Conservation (phyloP, 192 early-diverging fungal species). For the Chytriomyces confervae region DNA sequence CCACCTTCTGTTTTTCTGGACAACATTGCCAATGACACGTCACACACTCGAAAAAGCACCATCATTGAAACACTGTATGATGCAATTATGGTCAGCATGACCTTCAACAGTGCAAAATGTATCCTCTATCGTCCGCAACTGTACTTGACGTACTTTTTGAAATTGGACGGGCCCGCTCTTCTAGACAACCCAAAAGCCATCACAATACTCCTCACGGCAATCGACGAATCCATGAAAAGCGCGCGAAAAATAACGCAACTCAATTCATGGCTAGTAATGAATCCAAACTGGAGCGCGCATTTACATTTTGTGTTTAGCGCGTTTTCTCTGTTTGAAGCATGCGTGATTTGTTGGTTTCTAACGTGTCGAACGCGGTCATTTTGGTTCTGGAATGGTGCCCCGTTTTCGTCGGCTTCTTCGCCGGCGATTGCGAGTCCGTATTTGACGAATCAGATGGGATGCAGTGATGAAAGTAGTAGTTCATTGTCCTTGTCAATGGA, state of each 20-base stretch:
- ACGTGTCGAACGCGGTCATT: not conserved
- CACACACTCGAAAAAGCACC: not conserved
- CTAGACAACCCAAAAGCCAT: not conserved
- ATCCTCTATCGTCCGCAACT: not conserved
- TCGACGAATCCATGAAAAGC: not conserved
- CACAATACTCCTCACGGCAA: not conserved
- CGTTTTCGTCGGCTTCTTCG: too few relatives aligned
- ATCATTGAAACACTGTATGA: not conserved
- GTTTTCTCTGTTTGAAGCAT: not conserved
- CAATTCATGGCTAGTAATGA: not conserved
- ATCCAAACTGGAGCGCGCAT: not conserved
- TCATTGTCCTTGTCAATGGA: not conserved
- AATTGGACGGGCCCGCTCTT: not conserved
- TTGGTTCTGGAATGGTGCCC: not conserved
- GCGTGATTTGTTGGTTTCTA: not conserved
- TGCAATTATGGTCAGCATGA: not conserved
- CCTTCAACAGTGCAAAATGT: not conserved
- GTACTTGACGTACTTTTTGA: not conserved
- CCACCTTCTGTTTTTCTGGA: not conserved
- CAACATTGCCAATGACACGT: not conserved
- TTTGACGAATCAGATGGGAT: too few relatives aligned
- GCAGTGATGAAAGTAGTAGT: not conserved
- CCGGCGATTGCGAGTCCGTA: too few relatives aligned
- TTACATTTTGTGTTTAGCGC: not conserved
- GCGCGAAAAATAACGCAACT: not conserved